A percentile compares a stretch with the other conserved stretches of the same genome.
These are phyloP conservation scores for Alternaria triticimaculans DNA, from an alignment of 2,329 filamentous ascomycete genomes.

Conservation along the genomic window DNA sequence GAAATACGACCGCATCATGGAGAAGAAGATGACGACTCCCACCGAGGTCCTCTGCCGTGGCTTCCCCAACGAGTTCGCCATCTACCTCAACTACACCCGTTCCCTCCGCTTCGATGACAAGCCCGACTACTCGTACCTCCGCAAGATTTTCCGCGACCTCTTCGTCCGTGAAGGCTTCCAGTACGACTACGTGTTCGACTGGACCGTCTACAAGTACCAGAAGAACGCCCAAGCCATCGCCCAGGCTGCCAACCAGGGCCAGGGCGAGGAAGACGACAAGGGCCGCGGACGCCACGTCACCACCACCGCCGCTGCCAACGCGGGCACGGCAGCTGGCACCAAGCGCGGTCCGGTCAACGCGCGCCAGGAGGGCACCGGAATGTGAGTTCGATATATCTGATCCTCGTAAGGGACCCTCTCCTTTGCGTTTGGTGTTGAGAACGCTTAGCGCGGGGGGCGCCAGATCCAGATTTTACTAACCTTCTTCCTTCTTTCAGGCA, in stretches of 20 bases:
- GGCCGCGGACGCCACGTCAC: constrained; percentile 63
- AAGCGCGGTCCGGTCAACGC: constrained; percentile 75
- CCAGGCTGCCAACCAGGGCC: constrained; percentile 72
- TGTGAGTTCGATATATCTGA: constrained; percentile 85
- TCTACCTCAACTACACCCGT: constrained; percentile 99
- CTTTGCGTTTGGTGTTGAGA: constrained; percentile 82
- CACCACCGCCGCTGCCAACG: constrained; percentile 70
- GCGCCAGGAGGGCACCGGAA: constrained; percentile 90
- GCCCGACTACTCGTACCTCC: constrained; percentile 98
- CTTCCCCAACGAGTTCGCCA: constrained; percentile 99
- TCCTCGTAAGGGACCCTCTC: constrained; percentile 89
- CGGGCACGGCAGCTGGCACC: constrained; percentile 66
- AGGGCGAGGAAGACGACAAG: constrained; percentile 78
- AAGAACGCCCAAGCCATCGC: constrained; percentile 97
- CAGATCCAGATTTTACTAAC: constrained; percentile 59
- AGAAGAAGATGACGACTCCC: constrained; percentile 99
- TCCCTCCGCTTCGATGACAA: constrained; percentile 99
- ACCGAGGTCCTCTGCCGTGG: constrained; percentile 98
- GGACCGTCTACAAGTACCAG: constrained; percentile 99
- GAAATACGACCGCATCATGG: constrained; percentile 99
- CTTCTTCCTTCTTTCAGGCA: constrained; percentile 54
- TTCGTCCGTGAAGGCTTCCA: constrained; percentile 99
- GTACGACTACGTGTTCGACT: constrained; percentile 99
- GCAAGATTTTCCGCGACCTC: constrained; percentile 99
- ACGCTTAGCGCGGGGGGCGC: constrained; percentile 73